These are phyloP conservation scores for Aspergillus unguis DNA, from an alignment of 2,329 filamentous ascomycete species.

Conservation along the genomic window DNA sequence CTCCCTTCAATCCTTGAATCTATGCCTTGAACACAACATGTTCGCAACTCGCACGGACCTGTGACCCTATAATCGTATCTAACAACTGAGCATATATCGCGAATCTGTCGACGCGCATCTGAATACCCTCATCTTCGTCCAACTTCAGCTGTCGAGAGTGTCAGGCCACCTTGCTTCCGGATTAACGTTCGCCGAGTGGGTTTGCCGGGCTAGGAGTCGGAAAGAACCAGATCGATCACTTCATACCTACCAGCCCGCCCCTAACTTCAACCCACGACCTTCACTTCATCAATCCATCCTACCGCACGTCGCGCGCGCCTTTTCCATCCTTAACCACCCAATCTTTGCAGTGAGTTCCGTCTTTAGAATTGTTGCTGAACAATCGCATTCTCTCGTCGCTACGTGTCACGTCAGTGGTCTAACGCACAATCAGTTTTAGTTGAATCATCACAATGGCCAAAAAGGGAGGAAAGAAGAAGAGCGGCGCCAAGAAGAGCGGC, in stretches of 20 bases:
- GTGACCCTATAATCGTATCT: not conserved
- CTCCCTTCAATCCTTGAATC: conserved; percentile 1
- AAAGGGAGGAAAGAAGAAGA: conserved; percentile 34
- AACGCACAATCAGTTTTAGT: conserved; percentile 6
- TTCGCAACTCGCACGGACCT: not conserved
- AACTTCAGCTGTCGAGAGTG: not conserved
- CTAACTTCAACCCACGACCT: conserved; percentile 13
- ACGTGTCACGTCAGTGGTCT: conserved; percentile 9
- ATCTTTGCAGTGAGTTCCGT: conserved; percentile 14
- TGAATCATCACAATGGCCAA: conserved; percentile 29
- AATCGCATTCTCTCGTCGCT: conserved; percentile 12
- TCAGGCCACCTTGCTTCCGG: conserved; percentile 11
- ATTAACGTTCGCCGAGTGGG: conserved; percentile 25
- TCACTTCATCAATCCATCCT: conserved; percentile 1
- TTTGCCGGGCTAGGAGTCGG: conserved; percentile 17
- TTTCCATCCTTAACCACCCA: conserved; percentile 1
- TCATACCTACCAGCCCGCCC: conserved; percentile 14
- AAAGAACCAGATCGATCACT: conserved; percentile 16
- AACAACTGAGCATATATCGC: too few species aligned
- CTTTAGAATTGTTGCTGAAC: conserved; percentile 1
- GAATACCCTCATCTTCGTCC: too few species aligned
- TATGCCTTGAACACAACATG: not conserved
- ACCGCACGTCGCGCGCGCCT: conserved; percentile 1
- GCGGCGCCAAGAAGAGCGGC: conserved; percentile 25
- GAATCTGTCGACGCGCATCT: too few species aligned